Evolutionary conservation across 148 eudicot species (phyloP), one percentile per base, ranked within the genome.

Genomic region (Selenicereus undatus): DNA sequence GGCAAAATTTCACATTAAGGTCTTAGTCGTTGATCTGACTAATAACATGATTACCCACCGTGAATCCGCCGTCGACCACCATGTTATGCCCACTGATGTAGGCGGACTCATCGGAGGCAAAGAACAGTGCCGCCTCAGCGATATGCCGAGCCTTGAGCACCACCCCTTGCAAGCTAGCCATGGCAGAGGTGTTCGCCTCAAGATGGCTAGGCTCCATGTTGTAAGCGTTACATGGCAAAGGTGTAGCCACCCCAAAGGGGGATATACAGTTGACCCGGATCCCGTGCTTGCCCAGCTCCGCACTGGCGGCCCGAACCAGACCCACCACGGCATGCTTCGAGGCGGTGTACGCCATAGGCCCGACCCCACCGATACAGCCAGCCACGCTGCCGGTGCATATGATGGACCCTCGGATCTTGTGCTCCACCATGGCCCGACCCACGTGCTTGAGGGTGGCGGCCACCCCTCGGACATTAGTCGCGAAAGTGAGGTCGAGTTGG

Each of bases 231-330:
- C 94, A 87, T 27, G 88, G 73, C 45, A 91, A 82, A 0, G 98
- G 98, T 6, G 98, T 95, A 1, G 87, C 94, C 18, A 95, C 86
- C 30, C 97, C 97, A 69, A 84, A 95, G 0, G 98, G 98, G 5
- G 97, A 93, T 10, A 95, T 45, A 22, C 88, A 85, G 71, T 95
- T 95, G 18, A 95, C 91, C 32, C 97, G 79, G 3, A 95, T 93
- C 78, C 97, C 98, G 54, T 92, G 71, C 36, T 7, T 79, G 2
- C 98, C 98, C 17, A 95, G 86, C 90, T 93, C 98, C 11, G 81
- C 71, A 74, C 94, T 89, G 3, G 93, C 93, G 1, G 92, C 78
- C 74, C 84, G 76, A 1, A 92, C 91, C 17, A 95, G 81, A 8
- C 98, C 98, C 43, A 93, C 81, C 4, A 95, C 76, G 1, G 94